Base-by-base conservation (phyloP, 2,329 filamentous ascomycete genomes). In the Diaporthe citrichinensis region DNA sequence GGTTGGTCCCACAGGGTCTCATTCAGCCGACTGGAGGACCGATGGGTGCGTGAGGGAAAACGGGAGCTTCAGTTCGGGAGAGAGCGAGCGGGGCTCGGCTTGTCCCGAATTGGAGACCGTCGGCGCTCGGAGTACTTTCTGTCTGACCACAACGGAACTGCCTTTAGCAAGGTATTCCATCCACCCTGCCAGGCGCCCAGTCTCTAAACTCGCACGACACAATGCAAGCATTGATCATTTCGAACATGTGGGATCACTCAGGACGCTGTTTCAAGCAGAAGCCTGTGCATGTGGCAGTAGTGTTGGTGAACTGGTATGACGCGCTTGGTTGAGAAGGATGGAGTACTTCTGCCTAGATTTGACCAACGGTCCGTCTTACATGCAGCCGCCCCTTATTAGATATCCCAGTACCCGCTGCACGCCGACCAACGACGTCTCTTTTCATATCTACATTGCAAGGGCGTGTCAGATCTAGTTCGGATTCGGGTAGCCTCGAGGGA, bases 21-120 rank as follows among this genome's bases (percentile, higher is more conserved):
- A 17, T 23, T n/a, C 62, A n/a, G 61, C 44, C 31, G 23, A n/a
- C 23, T 31, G 10, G n/a, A 31, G 9, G 41, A n/a, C 61, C 61
- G 41, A 23, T 36, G n/a, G 20, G 34, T 25, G 14, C n/a, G 23
- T 53, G 31, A 39, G 34, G 25, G 46, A 68, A 51, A 10, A n/a
- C 20, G 23, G 61, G 31, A 67, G 20, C 28, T 36, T 12, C 25
- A 31, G 31, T 28, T 17, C 9, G 31, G 15, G 31, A 2, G 28
- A 23, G 34, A 68, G 46, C 65, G 34, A 68, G 46, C 65, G 65
- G 65, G 65, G 31, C 65, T 68, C 65, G 65, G 65, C 65, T 53
- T 53, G 0, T 28, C 23, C 31, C 15, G 23, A n/a, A 0, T 3
- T 4, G 44, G n/a, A 2, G 31, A 14, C 10, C 36, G 0, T 68